These are phyloP conservation scores for Inonotus hispidus DNA, from an alignment of 1,284 basidiomycete species.

Conservation along the genomic window DNA sequence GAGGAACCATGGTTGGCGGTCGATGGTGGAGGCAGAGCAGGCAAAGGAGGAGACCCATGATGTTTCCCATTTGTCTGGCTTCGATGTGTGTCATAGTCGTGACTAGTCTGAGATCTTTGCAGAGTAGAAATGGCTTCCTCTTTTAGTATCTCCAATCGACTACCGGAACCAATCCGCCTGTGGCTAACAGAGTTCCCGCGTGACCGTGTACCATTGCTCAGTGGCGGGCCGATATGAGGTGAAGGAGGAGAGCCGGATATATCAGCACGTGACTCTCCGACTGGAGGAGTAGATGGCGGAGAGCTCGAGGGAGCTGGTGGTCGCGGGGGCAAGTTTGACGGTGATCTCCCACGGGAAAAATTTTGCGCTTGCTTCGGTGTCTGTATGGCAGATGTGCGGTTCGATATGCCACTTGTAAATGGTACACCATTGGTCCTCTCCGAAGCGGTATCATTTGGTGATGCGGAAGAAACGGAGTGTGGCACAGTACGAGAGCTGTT, in stretches of 20 bases:
- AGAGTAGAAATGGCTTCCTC: constrained; percentile 45
- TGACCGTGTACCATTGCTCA: constrained; percentile 26
- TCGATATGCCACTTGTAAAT: not conserved
- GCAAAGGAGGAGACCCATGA: constrained; percentile 16
- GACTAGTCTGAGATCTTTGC: constrained; percentile 23
- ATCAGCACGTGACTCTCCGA: constrained; percentile 28
- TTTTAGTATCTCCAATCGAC: constrained; percentile 50
- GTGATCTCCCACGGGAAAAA: constrained; percentile 37
- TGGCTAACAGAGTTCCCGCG: constrained; percentile 49
- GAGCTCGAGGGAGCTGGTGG: constrained; percentile 28
- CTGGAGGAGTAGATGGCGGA: constrained; percentile 25
- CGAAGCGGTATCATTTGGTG: not conserved
- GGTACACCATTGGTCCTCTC: constrained; percentile 1
- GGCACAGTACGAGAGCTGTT: constrained; percentile 4
- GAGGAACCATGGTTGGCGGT: constrained; percentile 14
- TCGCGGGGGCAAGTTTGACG: constrained; percentile 45
- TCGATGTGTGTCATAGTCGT: constrained; percentile 22
- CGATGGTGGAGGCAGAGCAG: constrained; percentile 17
- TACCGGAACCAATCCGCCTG: constrained; percentile 49
- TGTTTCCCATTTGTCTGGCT: not conserved
- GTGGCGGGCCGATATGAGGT: constrained; percentile 16
- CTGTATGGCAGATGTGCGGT: constrained; percentile 2
- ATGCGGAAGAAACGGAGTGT: not conserved
- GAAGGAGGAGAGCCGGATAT: constrained; percentile 13
- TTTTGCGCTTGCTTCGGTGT: constrained; percentile 1